Evolutionary conservation across 805 yeast genomes (phyloP), one percentile per base, ranked within the genome.

Genomic region (Cyberlindnera euphorbiae): DNA sequence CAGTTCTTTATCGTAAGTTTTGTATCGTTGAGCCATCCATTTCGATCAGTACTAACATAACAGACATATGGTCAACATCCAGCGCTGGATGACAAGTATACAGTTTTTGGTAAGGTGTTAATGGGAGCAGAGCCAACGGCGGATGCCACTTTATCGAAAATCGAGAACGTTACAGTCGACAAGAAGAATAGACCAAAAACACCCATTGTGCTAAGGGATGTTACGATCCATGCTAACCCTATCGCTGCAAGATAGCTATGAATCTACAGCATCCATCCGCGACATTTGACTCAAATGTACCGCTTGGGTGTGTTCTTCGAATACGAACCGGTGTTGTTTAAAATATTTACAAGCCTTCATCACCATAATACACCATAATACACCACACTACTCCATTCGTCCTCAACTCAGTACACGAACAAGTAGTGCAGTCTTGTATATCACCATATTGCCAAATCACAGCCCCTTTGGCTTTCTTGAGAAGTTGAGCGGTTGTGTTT

Each of bases 41-140:
- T 22, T 15, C 12, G n/a, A 14, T 10, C 13, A 19, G 10, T 30
- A 27, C 32, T 28, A 35, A 41, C 21, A 27, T 23, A 23, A 6
- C 27, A 59, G 63, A 90, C 97, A 16, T 85, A 95, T 5, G 88
- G 75, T 2, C 78, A 63, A n/a, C 87, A 96, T 3, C 90, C 96
- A 3, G 95, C 89, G 58, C 63, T 79, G 45, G 75, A 81, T 56
- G 78, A 76, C 23, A 60, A 63, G 10, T 80, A 81, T 56, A 88
- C 82, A 36, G 85, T 79, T 0, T 82, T 83, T 54, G 94, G 93
- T 22, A 84, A 80, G 58, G 77, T 83, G 21, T 46, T 73, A 10
- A 75, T 73, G 32, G 90, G 90, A 1, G 51, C 52, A 5, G 61
- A 57, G 22, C 40, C 38, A 4, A 38, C 41, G 4, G 56, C 55